These are phyloP conservation scores for Phycomyces nitens DNA, from an alignment of 192 early-diverging fungal genomes.

Conservation along the genomic window DNA sequence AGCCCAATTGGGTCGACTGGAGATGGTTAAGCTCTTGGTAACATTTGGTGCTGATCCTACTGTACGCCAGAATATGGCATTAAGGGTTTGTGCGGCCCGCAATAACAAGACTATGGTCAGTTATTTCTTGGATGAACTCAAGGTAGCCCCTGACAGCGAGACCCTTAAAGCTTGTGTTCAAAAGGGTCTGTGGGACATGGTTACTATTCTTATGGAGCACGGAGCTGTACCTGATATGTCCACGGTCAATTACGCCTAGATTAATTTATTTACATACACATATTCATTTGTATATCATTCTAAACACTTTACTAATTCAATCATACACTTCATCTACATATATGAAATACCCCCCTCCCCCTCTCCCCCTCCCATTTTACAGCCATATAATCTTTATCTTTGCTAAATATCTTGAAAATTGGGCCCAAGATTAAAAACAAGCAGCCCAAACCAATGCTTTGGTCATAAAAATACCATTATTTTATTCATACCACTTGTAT, in stretches of 20 bases:
- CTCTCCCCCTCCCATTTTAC: too few species aligned
- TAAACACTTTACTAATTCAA: too few species aligned
- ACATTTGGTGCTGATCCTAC: slow-evolving; percentile 26
- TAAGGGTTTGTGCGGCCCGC: slow-evolving; percentile 20
- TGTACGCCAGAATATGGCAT: slow-evolving; percentile 32
- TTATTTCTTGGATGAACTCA: slow-evolving; percentile 33
- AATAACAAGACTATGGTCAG: slow-evolving; percentile 31
- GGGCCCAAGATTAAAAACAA: too few species aligned
- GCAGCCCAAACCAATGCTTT: too few species aligned
- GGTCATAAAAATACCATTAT: too few species aligned
- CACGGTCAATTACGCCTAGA: slow-evolving; percentile 23
- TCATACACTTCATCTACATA: too few species aligned
- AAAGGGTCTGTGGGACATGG: slow-evolving; percentile 34
- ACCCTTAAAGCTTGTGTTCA: slow-evolving; percentile 31
- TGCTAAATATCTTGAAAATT: too few species aligned
- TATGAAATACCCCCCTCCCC: too few species aligned
- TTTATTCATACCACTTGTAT: too few species aligned
- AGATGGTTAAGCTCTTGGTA: slow-evolving; percentile 32
- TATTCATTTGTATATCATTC: not conserved
- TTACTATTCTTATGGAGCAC: slow-evolving; percentile 32
- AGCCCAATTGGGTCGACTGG: slow-evolving; percentile 26
- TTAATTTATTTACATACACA: not conserved
- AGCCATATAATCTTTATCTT: too few species aligned
- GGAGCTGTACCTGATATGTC: slow-evolving; percentile 38
- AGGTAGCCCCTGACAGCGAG: slow-evolving; percentile 31